Evolutionary conservation across 108 stramenopile genomes (phyloP).

Genomic region (Aurantiochytrium sp.): DNA sequence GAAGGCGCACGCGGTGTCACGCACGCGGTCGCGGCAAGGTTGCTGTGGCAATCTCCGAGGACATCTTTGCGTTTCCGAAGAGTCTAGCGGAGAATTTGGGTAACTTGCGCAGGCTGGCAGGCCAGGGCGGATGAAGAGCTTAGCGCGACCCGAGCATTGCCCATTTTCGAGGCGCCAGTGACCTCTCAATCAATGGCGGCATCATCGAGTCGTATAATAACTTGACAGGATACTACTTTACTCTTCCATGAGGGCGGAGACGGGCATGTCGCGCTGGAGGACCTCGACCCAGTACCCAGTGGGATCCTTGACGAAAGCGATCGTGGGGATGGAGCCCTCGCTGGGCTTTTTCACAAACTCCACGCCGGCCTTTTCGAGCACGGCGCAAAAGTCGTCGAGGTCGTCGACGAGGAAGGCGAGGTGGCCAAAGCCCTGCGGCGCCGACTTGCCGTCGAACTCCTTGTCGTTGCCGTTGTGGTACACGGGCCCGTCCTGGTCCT

Average conservation of each 20-base stretch:
- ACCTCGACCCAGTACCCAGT: constrained; percentile 44
- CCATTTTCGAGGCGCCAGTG: too few species aligned
- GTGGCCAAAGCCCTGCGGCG: constrained; percentile 73
- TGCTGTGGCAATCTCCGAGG: too few species aligned
- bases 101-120: too few species aligned
- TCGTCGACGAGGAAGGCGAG: constrained; percentile 72
- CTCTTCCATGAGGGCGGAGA: neutral
- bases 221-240: neutral
- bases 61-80: too few species aligned
- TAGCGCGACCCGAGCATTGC: too few species aligned
- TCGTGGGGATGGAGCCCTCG: constrained; percentile 54
- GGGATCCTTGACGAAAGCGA: constrained; percentile 40
- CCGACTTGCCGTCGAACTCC: neutral
- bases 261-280: neutral
- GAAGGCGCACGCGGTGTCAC: too few species aligned
- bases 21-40: too few species aligned
- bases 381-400: constrained; percentile 72
- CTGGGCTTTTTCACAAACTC: constrained; percentile 89
- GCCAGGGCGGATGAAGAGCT: too few species aligned
- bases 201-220: too few species aligned
- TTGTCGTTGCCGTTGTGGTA: constrained; percentile 78
- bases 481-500: constrained; percentile 55
- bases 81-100: too few species aligned
- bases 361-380: constrained; percentile 72
- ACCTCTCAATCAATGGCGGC: too few species aligned